Percentiles rank a stretch among this genome's conserved stretches.
Evolutionary conservation across 2,329 filamentous ascomycete species (phyloP).

Genomic region (Colletotrichum zoysiae): DNA sequence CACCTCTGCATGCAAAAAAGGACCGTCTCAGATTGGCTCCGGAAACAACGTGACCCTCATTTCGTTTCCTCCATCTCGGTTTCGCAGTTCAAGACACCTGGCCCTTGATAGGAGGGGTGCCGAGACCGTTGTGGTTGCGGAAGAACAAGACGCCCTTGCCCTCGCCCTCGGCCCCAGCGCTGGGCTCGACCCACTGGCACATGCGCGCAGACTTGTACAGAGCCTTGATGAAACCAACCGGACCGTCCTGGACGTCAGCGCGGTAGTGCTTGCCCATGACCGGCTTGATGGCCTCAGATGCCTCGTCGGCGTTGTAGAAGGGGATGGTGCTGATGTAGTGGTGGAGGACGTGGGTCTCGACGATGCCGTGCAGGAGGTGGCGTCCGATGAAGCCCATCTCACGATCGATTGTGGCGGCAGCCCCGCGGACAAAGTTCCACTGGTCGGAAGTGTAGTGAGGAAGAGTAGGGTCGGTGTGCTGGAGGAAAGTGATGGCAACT

Average conservation of each 20-base stretch:
- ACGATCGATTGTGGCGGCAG: conserved; percentile 94
- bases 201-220: conserved; percentile 84
- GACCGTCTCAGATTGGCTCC: conserved; percentile 25
- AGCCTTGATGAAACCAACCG: conserved; percentile 84
- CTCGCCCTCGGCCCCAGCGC: conserved; percentile 81
- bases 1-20: conserved; percentile 22
- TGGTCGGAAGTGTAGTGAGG: conserved; percentile 89
- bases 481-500: conserved; percentile 97
- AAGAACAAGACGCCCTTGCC: conserved; percentile 91
- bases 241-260: conserved; percentile 80
- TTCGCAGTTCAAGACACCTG: conserved; percentile 10
- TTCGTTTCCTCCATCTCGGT: neutral
- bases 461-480: conserved; percentile 95
- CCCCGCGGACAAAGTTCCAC: conserved; percentile 95
- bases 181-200: conserved; percentile 99
- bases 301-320: conserved; percentile 77
- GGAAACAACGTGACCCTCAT: conserved; percentile 13
- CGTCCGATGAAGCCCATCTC: conserved; percentile 97
- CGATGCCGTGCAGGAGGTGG: conserved; percentile 91
- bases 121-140: conserved; percentile 92
- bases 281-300: conserved; percentile 72
- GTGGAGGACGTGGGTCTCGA: conserved; percentile 97
- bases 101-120: conserved; percentile 58
- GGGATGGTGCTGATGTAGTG: conserved; percentile 97
- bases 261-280: conserved; percentile 98